phyloP scores from a whole-genome alignment of 176 grass and related monocot genomes.

The Oryza brachyantha region DNA sequence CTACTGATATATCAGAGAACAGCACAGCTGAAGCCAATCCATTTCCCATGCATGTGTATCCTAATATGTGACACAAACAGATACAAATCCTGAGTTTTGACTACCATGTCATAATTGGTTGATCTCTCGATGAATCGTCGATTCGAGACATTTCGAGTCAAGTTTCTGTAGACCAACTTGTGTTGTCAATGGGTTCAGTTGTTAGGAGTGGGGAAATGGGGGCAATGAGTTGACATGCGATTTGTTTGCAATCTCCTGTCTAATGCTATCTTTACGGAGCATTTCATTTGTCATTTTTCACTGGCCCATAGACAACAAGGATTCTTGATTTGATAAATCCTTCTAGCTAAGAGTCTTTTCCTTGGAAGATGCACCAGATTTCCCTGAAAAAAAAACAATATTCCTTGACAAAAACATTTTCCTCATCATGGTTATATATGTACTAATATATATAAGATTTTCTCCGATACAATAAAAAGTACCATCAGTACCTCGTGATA shows the following conservation, averaged over 20 bases:
- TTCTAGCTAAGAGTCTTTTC: neutral
- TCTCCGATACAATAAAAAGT: too few relatives aligned
- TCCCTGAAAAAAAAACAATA: too few relatives aligned
- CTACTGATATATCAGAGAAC: neutral
- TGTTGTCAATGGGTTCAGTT: constrained; percentile 22
- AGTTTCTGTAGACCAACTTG: constrained; percentile 12
- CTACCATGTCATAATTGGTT: neutral
- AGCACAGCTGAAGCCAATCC: neutral
- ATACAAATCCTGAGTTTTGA: neutral
- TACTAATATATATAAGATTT: too few relatives aligned
- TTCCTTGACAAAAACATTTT: too few relatives aligned
- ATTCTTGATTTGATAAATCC: neutral
- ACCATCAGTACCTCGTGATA: too few relatives aligned
- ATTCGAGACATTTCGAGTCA: constrained; percentile 6
- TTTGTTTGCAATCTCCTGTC: constrained; percentile 49
- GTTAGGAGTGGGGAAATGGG: constrained; percentile 24
- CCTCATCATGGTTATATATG: too few relatives aligned
- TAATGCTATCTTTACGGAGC: constrained; percentile 25
- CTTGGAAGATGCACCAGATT: neutral
- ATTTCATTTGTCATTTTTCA: constrained; percentile 38
- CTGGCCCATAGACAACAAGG: constrained; percentile 2
- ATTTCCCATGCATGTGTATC: neutral
- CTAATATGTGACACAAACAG: neutral
- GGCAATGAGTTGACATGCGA: constrained; percentile 33
- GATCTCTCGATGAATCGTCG: neutral